Conservation (phyloP, 768 basidiomycete species). For the Termitomyces titanicus region DNA sequence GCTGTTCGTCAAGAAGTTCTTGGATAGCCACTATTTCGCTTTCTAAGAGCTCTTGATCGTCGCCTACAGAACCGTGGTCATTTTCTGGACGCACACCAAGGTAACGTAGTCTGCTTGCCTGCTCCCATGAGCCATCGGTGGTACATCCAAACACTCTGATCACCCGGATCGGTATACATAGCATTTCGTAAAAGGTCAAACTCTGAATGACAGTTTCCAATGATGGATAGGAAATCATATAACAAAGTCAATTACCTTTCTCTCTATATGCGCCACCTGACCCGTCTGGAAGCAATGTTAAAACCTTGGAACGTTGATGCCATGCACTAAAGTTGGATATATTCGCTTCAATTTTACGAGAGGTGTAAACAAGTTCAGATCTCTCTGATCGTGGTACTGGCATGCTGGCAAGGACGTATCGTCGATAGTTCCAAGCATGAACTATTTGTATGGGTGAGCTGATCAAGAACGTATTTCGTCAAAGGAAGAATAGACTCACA, state of each 20-base stretch:
- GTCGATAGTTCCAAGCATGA: slow-evolving; percentile 91
- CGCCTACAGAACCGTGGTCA: slow-evolving; percentile 39
- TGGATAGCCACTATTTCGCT: slow-evolving; percentile 78
- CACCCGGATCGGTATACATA: slow-evolving; percentile 93
- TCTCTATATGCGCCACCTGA: slow-evolving; percentile 61
- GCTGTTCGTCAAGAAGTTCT: slow-evolving; percentile 83
- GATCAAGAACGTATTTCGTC: background rate
- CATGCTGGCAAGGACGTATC: slow-evolving; percentile 77
- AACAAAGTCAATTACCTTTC: slow-evolving; percentile 44
- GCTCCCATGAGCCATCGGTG: slow-evolving; percentile 94
- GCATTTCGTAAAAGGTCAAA: slow-evolving; percentile 92
- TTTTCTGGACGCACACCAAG: background rate
- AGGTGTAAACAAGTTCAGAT: slow-evolving; percentile 84
- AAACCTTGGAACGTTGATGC: slow-evolving; percentile 92
- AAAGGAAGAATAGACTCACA: slow-evolving; percentile 49
- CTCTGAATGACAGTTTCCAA: slow-evolving; percentile 44
- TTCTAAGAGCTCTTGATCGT: slow-evolving; percentile 52
- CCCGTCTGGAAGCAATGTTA: slow-evolving; percentile 60
- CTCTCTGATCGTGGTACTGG: slow-evolving; percentile 50
- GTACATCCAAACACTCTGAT: slow-evolving; percentile 98
- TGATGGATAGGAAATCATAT: background rate
- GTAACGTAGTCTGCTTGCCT: slow-evolving; percentile 39
- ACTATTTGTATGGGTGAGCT: slow-evolving; percentile 45
- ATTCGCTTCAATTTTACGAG: slow-evolving; percentile 86
- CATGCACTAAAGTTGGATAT: slow-evolving; percentile 99